A percentile compares a stretch with the other conserved stretches of the same genome.
These are phyloP conservation scores for Microbotryomycetes sp. DNA, from an alignment of 1,284 basidiomycete species.

Conservation along the genomic window DNA sequence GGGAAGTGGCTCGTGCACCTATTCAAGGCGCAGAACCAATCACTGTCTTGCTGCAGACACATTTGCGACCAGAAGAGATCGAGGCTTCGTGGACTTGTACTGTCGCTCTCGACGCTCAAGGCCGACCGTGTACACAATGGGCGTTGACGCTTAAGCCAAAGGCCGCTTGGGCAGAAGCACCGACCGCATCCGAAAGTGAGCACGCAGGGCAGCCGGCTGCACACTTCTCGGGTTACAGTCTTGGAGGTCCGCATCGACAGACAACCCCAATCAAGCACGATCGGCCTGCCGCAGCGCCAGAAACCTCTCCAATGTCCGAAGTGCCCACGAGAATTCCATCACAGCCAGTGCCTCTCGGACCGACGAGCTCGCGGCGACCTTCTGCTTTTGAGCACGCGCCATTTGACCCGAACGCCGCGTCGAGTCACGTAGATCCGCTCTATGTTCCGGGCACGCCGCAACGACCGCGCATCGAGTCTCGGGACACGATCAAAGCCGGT, in stretches of 20 bases:
- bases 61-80: conserved; percentile 14
- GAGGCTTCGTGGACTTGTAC: conserved; percentile 13
- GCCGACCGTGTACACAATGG: conserved; percentile 9
- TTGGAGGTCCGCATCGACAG: not conserved
- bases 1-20: not conserved
- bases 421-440: not conserved
- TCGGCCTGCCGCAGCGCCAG: not conserved
- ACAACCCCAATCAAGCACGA: not conserved
- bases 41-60: conserved; percentile 10
- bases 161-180: no score
- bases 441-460: not conserved
- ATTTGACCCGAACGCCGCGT: not conserved
- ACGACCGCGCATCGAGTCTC: not conserved
- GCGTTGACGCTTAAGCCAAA: conserved; percentile 7
- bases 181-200: no score
- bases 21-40: not conserved
- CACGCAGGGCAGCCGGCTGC: not conserved
- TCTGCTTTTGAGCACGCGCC: not conserved
- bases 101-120: conserved; percentile 1
- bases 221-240: not conserved
- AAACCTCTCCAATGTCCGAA: not conserved
- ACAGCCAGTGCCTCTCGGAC: not conserved
- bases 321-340: not conserved
- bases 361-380: not conserved
- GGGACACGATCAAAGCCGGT: not conserved